Percentiles rank a stretch among this genome's conserved stretches.
Conservation (phyloP, 495 filamentous ascomycete genomes). For the Podospora bellae-mahoneyi region DNA sequence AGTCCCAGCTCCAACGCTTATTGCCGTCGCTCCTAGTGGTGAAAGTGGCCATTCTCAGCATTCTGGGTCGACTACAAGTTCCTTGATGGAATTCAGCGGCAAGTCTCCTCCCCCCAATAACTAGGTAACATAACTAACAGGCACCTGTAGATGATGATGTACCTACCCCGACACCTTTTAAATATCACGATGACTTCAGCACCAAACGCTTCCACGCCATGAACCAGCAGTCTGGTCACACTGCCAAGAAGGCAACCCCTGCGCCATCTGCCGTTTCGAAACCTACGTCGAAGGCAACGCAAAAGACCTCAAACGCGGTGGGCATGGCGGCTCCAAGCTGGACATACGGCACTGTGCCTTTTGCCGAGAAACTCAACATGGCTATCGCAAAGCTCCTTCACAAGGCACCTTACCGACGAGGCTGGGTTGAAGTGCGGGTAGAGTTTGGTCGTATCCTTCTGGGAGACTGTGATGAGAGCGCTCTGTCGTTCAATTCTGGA, state of each 20-base stretch:
- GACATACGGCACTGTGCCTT: neutral
- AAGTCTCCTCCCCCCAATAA: neutral
- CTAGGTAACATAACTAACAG: neutral
- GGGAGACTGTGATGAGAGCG: slow-evolving; percentile 15
- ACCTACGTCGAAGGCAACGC: neutral
- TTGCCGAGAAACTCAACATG: slow-evolving; percentile 16
- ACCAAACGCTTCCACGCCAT: slow-evolving; percentile 3
- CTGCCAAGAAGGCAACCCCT: neutral
- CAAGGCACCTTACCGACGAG: slow-evolving; percentile 24
- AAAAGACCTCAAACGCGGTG: neutral
- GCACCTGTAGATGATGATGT: neutral
- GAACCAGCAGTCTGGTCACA: neutral
- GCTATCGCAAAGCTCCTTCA: slow-evolving; percentile 16
- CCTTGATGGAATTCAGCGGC: neutral
- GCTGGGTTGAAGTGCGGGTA: slow-evolving; percentile 36
- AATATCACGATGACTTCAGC: neutral
- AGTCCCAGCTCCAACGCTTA: neutral
- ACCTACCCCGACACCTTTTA: neutral
- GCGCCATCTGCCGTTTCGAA: neutral
- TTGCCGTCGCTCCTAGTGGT: neutral
- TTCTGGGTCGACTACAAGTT: neutral
- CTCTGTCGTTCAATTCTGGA: slow-evolving; percentile 23
- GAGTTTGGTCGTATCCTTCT: slow-evolving; percentile 46
- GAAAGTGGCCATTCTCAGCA: neutral
- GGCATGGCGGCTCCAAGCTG: neutral